These are phyloP conservation scores for Solanum hybrid DNA, from an alignment of 305 asterid species.

Conservation along the genomic window DNA sequence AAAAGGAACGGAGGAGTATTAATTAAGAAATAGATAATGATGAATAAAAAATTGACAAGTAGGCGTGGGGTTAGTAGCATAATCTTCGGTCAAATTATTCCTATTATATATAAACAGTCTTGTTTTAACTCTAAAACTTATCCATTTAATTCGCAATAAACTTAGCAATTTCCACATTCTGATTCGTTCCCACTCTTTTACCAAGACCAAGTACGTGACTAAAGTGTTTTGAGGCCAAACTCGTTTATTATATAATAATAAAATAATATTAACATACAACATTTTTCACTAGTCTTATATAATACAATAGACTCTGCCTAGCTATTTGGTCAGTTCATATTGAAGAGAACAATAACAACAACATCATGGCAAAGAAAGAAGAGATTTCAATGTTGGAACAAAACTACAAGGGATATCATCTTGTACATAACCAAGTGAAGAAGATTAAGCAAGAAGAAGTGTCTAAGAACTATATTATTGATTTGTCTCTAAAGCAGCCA, in stretches of 20 bases:
- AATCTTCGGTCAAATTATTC: neutral
- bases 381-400: neutral
- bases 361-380: neutral
- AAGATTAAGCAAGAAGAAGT: slow-evolving; percentile 9
- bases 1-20: neutral
- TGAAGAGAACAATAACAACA: neutral
- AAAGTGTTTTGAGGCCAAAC: neutral
- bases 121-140: neutral
- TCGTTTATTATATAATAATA: neutral
- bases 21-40: neutral
- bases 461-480: neutral
- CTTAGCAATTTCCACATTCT: neutral
- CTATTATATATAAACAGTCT: neutral
- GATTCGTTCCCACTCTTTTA: neutral
- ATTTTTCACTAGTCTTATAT: neutral
- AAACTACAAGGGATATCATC: neutral
- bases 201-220: neutral
- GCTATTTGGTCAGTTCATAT: neutral
- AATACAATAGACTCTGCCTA: neutral
- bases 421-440: slow-evolving; percentile 9
- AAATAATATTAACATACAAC: neutral
- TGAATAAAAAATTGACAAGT: neutral
- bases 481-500: neutral
- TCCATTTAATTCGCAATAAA: neutral
- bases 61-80: neutral